phyloP scores from a whole-genome alignment of 345 rosid species.

The Rubroshorea leprosula region DNA sequence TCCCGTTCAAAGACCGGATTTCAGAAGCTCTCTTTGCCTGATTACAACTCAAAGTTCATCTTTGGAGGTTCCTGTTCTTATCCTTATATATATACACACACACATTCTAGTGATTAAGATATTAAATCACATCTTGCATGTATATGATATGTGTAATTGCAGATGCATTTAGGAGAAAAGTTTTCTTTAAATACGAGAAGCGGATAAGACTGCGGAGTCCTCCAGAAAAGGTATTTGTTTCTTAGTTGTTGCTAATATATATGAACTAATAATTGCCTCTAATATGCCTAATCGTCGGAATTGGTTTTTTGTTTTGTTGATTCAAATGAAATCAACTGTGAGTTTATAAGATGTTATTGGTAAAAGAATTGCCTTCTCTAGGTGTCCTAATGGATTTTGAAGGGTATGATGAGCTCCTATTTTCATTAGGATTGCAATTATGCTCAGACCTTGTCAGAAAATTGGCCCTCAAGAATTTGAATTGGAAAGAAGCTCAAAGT shows the following conservation, averaged over 20 bases:
- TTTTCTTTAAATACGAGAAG: slow-evolving; percentile 74
- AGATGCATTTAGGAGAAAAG: slow-evolving; percentile 55
- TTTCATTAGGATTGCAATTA: too few relatives aligned
- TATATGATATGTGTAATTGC: slow-evolving; percentile 11
- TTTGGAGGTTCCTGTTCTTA: slow-evolving; percentile 45
- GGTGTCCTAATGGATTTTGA: background rate
- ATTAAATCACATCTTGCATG: background rate
- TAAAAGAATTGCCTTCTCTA: background rate
- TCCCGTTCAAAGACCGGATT: slow-evolving; percentile 21
- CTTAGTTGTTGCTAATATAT: too few relatives aligned
- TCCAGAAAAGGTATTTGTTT: slow-evolving; percentile 50
- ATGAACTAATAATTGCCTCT: background rate
- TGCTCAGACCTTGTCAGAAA: background rate
- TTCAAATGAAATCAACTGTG: background rate
- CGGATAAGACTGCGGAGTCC: slow-evolving; percentile 54
- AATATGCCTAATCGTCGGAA: background rate
- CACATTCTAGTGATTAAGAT: background rate
- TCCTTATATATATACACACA: background rate
- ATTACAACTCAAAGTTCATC: slow-evolving; percentile 45
- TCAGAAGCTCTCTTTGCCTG: slow-evolving; percentile 62
- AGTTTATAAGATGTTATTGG: background rate
- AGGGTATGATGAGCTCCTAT: background rate
- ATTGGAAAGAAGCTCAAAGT: background rate
- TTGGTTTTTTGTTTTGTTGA: background rate
- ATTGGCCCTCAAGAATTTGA: background rate